These are phyloP conservation scores for Monosporascus sp. DNA, from an alignment of 2,329 filamentous ascomycete genomes.

Conservation along the genomic window DNA sequence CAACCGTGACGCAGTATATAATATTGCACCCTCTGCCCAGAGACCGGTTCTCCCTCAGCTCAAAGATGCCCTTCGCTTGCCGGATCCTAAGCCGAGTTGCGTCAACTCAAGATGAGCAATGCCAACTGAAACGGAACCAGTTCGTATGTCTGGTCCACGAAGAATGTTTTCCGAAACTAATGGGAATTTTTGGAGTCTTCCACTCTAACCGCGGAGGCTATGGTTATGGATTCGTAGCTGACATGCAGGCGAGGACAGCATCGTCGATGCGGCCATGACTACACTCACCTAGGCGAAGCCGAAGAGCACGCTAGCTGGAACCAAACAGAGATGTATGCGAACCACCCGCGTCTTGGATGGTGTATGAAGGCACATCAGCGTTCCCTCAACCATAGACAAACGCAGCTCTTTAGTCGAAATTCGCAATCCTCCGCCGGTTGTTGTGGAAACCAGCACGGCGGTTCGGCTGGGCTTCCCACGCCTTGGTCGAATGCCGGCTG, in stretches of 20 bases:
- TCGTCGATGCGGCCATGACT: too few relatives aligned
- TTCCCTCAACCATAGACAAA: constrained; percentile 5
- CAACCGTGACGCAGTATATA: constrained; percentile 11
- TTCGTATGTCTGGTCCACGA: too few relatives aligned
- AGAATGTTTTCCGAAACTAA: too few relatives aligned
- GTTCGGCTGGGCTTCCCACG: constrained; percentile 36
- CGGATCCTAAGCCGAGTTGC: constrained; percentile 8
- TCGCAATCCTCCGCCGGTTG: constrained; percentile 8
- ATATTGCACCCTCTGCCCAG: constrained; percentile 13
- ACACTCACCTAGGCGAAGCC: too few relatives aligned
- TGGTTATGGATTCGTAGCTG: too few relatives aligned
- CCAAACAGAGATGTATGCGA: too few relatives aligned
- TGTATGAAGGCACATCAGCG: constrained; percentile 7
- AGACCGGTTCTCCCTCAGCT: constrained; percentile 13
- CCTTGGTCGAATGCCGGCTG: constrained; percentile 40
- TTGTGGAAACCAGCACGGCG: constrained; percentile 11
- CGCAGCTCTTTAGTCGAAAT: constrained; percentile 1
- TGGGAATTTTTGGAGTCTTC: too few relatives aligned
- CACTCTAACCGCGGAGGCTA: too few relatives aligned
- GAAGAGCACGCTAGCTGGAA: too few relatives aligned
- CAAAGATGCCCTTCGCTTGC: constrained; percentile 15
- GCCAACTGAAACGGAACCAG: too few relatives aligned
- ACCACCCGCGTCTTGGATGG: too few relatives aligned
- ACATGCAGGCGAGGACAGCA: too few relatives aligned
- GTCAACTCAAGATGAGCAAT: constrained; percentile 11